A percentile compares a stretch with the other conserved stretches of the same genome.
phyloP scores from a whole-genome alignment of 1,284 basidiomycete species.

The Coniferiporia weirii region DNA sequence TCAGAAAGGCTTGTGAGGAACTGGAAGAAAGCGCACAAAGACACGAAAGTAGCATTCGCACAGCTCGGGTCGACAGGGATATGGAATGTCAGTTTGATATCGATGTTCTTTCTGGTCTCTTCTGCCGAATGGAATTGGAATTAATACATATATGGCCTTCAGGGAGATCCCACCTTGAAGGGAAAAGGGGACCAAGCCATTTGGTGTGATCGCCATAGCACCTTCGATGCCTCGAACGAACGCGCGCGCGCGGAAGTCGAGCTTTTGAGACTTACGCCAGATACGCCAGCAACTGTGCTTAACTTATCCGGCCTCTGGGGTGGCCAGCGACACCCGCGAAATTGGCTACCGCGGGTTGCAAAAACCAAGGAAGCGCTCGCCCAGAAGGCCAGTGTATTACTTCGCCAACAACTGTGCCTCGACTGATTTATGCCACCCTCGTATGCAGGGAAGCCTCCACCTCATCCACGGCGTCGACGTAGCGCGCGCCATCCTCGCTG shows the following conservation, averaged over 20 bases:
- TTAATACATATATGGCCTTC: neutral
- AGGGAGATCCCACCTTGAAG: conserved; percentile 17
- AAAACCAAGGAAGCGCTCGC: conserved; percentile 49
- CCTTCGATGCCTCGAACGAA: conserved; percentile 34
- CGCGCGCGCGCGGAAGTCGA: conserved; percentile 50
- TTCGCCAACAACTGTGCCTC: neutral
- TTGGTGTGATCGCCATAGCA: conserved; percentile 52
- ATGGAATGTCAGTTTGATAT: conserved; percentile 45
- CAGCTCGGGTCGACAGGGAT: conserved; percentile 60
- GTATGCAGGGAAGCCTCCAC: conserved; percentile 47
- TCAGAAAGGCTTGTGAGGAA: conserved; percentile 32
- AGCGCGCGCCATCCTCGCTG: conserved; percentile 50
- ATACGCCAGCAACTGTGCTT: conserved; percentile 46
- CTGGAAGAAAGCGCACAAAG: conserved; percentile 32
- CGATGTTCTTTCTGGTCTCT: neutral
- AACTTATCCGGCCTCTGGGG: conserved; percentile 65
- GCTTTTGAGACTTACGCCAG: conserved; percentile 42
- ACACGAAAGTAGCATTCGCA: conserved; percentile 37
- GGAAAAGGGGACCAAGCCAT: conserved; percentile 15
- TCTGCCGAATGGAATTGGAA: neutral
- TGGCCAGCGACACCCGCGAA: conserved; percentile 39
- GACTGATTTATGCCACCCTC: neutral
- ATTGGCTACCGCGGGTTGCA: conserved; percentile 49
- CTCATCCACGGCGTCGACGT: conserved; percentile 56
- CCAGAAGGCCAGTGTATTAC: conserved; percentile 36